Base-by-base conservation (phyloP, 371 early-diverging fungal genomes). In the Batkoa obscura region DNA sequence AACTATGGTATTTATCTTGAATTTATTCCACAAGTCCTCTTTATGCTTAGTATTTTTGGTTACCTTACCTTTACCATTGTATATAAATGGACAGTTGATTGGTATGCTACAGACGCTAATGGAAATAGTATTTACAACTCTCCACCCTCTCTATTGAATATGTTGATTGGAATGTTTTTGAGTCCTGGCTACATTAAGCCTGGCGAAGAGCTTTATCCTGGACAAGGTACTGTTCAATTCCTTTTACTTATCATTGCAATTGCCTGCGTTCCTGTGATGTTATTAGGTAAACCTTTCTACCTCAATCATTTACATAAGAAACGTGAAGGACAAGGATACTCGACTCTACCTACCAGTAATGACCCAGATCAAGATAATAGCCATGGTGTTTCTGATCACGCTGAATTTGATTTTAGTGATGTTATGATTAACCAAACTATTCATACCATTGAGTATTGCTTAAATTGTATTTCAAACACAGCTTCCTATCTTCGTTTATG, bases 401-500 rank as follows among this genome's bases (percentile, higher is more conserved):
- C 10, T 10, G 41, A 55, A 23, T 54, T 66, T 74, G 94, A 94
- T 49, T 94, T 95, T 68, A 72, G 83, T 54, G 95, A 94, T 57
- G 75, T 83, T 45, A 80, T 94, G 84, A 88, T 98, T 59, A 91
- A 98, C 70, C 94, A 94, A 65, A 77, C 84, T 13, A 98, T 99
- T 63, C 98, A 99, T 67, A 97, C 98, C 32, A 97, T 99, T 65
- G 99, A 99, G 71, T 99, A 97, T 76, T 89, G 90, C 63, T 81
- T 99, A 57, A 86, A 88, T 56, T 89, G 94, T 51, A 94, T 99
- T 59, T 96, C 97, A 49, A 98, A 99, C 73, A 99, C 99, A 4
- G 97, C 99, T 3, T 94, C 95, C 13, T 99, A 99, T 66, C 81
- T 99, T 43, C 90, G 99, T 67, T 79, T 99, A 43, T 99, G 99